Percentiles rank a stretch among this genome's conserved stretches.
Evolutionary conservation across 2,329 filamentous ascomycete genomes (phyloP).

Genomic region (Colletotrichum musae): DNA sequence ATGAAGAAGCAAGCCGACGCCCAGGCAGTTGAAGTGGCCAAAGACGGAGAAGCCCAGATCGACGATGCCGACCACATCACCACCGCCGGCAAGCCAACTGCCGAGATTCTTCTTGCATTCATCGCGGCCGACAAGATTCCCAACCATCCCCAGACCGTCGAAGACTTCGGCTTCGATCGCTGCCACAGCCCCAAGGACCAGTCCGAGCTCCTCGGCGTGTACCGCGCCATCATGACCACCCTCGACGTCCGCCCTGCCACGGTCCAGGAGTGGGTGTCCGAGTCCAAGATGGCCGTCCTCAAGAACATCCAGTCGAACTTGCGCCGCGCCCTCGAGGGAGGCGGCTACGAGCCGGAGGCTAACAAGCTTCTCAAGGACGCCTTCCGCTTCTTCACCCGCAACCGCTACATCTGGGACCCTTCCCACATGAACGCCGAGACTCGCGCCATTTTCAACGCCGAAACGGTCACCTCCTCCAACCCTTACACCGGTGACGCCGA

Average conservation of each 20-base stretch:
- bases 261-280: background rate
- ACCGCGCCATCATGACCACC: background rate
- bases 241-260: background rate
- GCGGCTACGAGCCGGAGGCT: background rate
- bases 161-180: slow-evolving; percentile 25
- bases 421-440: background rate
- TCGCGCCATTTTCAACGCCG: slow-evolving; percentile 3
- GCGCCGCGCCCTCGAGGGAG: background rate
- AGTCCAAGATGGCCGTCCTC: background rate
- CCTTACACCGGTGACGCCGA: background rate
- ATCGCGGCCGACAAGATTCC: slow-evolving; percentile 3
- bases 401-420: slow-evolving; percentile 26
- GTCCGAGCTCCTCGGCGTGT: slow-evolving; percentile 1
- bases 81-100: background rate
- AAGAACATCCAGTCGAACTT: background rate
- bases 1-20: background rate
- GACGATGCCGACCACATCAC: background rate
- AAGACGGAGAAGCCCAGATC: background rate
- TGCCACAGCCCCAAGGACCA: background rate
- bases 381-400: slow-evolving; percentile 6
- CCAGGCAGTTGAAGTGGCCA: background rate
- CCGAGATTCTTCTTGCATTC: slow-evolving; percentile 7
- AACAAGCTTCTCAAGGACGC: background rate
- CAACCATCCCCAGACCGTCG: background rate
- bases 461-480: background rate